Conservation (phyloP, 1,284 basidiomycete species). For the Cutaneotrichosporon mucoides region DNA sequence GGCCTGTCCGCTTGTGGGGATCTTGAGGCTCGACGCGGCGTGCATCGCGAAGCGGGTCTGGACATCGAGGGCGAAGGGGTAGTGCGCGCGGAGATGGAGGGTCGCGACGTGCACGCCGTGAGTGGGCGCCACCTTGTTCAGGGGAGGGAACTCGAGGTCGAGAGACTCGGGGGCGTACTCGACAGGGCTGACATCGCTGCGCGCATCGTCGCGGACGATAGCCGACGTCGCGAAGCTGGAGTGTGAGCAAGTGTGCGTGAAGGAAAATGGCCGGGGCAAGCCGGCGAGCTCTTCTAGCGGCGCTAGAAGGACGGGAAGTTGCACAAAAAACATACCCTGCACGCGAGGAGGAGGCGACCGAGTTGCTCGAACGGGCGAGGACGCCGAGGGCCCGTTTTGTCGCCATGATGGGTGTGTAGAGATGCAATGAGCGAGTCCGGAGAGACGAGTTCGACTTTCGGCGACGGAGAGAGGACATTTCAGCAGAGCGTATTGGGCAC, state of each 20-base stretch:
- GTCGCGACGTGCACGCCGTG: conserved; percentile 74
- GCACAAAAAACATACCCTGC: conserved; percentile 3
- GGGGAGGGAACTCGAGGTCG: conserved; percentile 6
- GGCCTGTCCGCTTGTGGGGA: conserved; percentile 69
- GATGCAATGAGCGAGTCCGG: too few relatives aligned
- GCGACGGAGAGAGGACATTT: neutral
- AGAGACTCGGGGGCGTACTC: neutral
- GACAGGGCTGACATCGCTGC: neutral
- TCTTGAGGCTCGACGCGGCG: conserved; percentile 75
- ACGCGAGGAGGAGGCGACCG: conserved; percentile 12
- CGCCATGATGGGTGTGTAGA: conserved; percentile 9
- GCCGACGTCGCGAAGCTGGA: neutral
- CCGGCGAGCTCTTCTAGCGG: neutral
- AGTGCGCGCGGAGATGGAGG: conserved; percentile 77
- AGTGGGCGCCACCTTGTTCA: conserved; percentile 43
- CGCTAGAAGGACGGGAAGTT: neutral
- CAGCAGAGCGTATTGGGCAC: neutral
- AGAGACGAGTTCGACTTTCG: neutral
- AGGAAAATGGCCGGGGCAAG: neutral
- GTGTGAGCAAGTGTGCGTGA: neutral
- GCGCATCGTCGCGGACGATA: neutral
- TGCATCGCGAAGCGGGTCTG: conserved; percentile 81
- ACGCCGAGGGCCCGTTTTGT: conserved; percentile 14
- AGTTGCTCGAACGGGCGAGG: conserved; percentile 5
- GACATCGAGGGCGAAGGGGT: conserved; percentile 63